A percentile compares a stretch with the other conserved stretches of the same genome.
Conservation (phyloP, 495 filamentous ascomycete species). For the Penicillium pancosmium region DNA sequence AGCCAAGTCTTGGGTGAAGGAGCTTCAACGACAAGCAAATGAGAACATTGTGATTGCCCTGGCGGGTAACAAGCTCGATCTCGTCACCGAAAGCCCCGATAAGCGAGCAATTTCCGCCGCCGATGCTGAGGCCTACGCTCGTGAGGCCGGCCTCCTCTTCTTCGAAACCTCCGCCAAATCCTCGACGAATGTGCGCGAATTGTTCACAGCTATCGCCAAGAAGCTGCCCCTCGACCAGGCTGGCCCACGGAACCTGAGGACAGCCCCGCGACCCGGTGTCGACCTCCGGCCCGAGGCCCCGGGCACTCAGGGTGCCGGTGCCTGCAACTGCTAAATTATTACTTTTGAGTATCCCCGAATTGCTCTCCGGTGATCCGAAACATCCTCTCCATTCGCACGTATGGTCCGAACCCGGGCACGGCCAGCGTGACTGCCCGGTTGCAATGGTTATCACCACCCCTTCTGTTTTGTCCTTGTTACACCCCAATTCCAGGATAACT, state of each 20-base stretch:
- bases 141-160: conserved; percentile 89
- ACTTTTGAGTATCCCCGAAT: neutral
- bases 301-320: conserved; percentile 70
- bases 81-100: conserved; percentile 85
- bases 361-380: neutral
- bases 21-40: conserved; percentile 96
- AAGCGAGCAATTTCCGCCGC: conserved; percentile 87
- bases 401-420: neutral
- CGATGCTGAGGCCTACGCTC: conserved; percentile 93
- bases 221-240: conserved; percentile 95
- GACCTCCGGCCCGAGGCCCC: conserved; percentile 77
- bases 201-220: conserved; percentile 98
- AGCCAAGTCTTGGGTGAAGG: conserved; percentile 99
- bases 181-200: conserved; percentile 88
- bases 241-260: conserved; percentile 78
- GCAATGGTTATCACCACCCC: conserved; percentile 6
- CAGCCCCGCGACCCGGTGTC: conserved; percentile 76
- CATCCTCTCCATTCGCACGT: conserved; percentile 1
- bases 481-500: conserved; percentile 13
- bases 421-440: conserved; percentile 7
- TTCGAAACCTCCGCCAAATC: conserved; percentile 99
- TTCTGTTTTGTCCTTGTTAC: neutral
- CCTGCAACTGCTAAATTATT: conserved; percentile 71
- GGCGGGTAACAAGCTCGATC: conserved; percentile 95
- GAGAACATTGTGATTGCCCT: conserved; percentile 99